phyloP scores from a whole-genome alignment of 2,329 filamentous ascomycete species.

The Cordyceps fumosorosea region DNA sequence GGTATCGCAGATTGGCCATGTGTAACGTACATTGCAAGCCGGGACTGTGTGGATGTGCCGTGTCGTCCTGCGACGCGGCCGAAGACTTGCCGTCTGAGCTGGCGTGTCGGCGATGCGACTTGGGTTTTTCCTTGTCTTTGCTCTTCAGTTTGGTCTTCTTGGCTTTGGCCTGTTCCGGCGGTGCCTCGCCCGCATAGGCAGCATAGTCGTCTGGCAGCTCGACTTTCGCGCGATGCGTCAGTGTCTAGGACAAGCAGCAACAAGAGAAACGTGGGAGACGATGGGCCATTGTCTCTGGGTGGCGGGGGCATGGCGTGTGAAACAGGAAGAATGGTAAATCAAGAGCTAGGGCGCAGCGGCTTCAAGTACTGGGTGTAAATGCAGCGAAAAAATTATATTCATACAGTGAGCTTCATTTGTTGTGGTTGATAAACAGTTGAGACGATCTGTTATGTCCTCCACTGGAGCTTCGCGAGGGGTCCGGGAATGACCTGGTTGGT shows the following conservation, averaged over 20 bases:
- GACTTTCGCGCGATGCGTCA: neutral
- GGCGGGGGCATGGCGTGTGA: too few species aligned
- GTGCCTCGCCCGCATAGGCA: constrained; percentile 15
- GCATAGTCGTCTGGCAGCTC: constrained; percentile 18
- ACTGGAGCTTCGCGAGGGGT: constrained; percentile 21
- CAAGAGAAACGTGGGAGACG: neutral
- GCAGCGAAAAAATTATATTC: constrained; percentile 7
- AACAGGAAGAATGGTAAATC: neutral
- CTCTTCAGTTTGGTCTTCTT: constrained; percentile 9
- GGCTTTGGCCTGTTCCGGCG: constrained; percentile 7
- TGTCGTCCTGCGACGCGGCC: neutral
- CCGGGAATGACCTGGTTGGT: constrained; percentile 14
- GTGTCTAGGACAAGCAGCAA: neutral
- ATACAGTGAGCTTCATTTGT: constrained; percentile 19
- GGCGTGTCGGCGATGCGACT: constrained; percentile 7
- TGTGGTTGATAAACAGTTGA: constrained; percentile 17
- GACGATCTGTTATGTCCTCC: constrained; percentile 20
- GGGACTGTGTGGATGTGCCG: neutral
- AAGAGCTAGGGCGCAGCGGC: neutral
- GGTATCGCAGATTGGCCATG: neutral
- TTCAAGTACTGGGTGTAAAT: neutral
- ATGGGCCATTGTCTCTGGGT: neutral
- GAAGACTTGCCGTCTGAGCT: constrained; percentile 8
- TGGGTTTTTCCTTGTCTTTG: constrained; percentile 8
- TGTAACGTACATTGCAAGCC: constrained; percentile 2